Base-by-base conservation (phyloP, 73 alveolate species). In the Tetrahymena borealis region DNA sequence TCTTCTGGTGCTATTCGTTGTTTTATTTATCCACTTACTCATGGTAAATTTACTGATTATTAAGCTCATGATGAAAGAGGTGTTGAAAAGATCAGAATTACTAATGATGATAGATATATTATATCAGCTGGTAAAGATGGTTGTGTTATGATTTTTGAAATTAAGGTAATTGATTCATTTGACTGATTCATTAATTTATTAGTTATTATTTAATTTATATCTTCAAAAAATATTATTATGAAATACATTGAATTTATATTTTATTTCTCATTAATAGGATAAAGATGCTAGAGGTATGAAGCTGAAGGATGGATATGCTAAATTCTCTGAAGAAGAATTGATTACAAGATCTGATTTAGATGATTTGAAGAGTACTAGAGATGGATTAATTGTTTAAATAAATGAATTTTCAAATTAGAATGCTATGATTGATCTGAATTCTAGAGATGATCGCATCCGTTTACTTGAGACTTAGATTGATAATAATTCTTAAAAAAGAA, bases 11-110 rank as follows among this genome's bases (percentile, higher is more conserved):
- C 97, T 37, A 79, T 95, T 0, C 78, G 97, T 39, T 85, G 94
- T 78, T 95, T 94, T 37, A 95, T 94, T 36, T 93, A 93, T 93
- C 97, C 97, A 3, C 91, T 93, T 41, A 91, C 90, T 39, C 96
- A 79, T 39, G 95, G 97, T 20, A 90, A 94, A 32, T 93, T 90
- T 93, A 78, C 39, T 77, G 99, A 97, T 39, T 94, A 96, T 78
- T 92, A 98, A 94, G 98, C 99, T 13, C 99, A 98, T 92, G 95
- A 98, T 16, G 97, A 93, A 33, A 85, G 97, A 13, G 99, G 99
- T 13, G 94, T 97, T 32, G 98, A 97, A 37, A 96, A 99, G 79
- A 96, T 98, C 43, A 96, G 98, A 93, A 94, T 98, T 24, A 91
- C 98, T 32, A 97, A 97, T 90, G 99, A 98, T 94, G 99, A 98